A percentile compares a stretch with the other conserved stretches of the same genome.
These are phyloP conservation scores for Conoideocrella luteorostrata DNA, from an alignment of 2,329 filamentous ascomycete genomes.

Conservation along the genomic window DNA sequence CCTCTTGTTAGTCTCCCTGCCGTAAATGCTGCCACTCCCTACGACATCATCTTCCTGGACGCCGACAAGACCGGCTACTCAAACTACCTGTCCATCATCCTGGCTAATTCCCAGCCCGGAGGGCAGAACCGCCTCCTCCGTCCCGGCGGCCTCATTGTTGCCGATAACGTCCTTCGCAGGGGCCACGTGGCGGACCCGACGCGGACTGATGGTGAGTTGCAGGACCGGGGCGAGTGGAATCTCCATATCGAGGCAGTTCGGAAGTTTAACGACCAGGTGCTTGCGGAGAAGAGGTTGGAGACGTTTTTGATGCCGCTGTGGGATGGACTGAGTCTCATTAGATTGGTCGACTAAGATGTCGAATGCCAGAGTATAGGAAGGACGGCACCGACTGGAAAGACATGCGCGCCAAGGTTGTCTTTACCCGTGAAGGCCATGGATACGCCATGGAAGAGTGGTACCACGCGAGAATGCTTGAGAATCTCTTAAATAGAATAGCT, in stretches of 20 bases:
- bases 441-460: too few relatives aligned
- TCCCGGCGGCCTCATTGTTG: constrained; percentile 43
- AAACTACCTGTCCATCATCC: constrained; percentile 38
- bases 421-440: too few relatives aligned
- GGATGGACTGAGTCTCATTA: constrained; percentile 34
- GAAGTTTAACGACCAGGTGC: constrained; percentile 27
- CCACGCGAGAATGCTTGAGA: too few relatives aligned
- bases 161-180: constrained; percentile 46
- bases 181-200: constrained; percentile 37
- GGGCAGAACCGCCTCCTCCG: constrained; percentile 35
- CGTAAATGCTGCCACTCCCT: constrained; percentile 28
- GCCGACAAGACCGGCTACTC: constrained; percentile 48
- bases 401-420: too few relatives aligned
- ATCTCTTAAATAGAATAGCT: too few relatives aligned
- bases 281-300: constrained; percentile 30
- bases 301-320: constrained; percentile 35
- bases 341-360: constrained; percentile 28
- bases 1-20: constrained; percentile 29
- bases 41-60: constrained; percentile 49
- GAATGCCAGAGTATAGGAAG: too few relatives aligned
- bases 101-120: constrained; percentile 35
- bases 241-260: constrained; percentile 22
- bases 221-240: constrained; percentile 8
- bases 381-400: too few relatives aligned
- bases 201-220: constrained; percentile 2